Conservation (phyloP, 1,284 basidiomycete genomes). For the Porodaedalea pini region DNA sequence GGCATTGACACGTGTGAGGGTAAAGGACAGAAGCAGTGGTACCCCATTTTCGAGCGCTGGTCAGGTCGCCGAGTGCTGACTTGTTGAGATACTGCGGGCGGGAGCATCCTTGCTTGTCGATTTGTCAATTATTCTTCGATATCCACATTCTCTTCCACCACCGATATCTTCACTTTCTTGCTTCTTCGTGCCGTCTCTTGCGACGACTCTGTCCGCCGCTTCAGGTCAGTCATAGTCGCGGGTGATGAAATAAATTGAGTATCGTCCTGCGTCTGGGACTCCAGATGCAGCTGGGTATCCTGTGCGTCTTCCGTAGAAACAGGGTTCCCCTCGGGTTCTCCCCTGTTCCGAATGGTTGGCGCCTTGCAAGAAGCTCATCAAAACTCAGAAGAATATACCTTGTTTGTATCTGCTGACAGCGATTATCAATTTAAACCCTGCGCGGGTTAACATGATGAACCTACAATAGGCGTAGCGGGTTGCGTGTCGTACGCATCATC, state of each 20-base stretch:
- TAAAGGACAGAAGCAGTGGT: background rate
- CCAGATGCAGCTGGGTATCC: conserved; percentile 8
- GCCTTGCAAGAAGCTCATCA: background rate
- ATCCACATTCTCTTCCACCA: conserved; percentile 35
- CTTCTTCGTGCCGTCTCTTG: conserved; percentile 22
- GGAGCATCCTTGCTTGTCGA: background rate
- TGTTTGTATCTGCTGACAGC: conserved; percentile 4
- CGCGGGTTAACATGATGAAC: background rate
- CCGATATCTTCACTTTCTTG: conserved; percentile 41
- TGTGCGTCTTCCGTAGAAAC: conserved; percentile 9
- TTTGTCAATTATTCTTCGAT: conserved; percentile 34
- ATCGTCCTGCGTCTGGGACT: conserved; percentile 23
- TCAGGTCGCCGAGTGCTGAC: background rate
- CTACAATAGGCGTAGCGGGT: background rate
- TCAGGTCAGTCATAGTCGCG: conserved; percentile 18
- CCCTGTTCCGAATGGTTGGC: conserved; percentile 12
- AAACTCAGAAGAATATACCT: conserved; percentile 9
- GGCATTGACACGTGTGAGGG: conserved; percentile 6
- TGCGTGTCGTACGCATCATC: background rate
- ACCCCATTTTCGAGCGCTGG: conserved; percentile 10
- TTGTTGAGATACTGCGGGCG: background rate
- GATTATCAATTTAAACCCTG: background rate
- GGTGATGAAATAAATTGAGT: background rate
- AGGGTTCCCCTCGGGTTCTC: conserved; percentile 14
- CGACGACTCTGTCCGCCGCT: conserved; percentile 30